Base-by-base conservation (phyloP, 2,329 filamentous ascomycete genomes). In the Fusarium brevicatenulatum region DNA sequence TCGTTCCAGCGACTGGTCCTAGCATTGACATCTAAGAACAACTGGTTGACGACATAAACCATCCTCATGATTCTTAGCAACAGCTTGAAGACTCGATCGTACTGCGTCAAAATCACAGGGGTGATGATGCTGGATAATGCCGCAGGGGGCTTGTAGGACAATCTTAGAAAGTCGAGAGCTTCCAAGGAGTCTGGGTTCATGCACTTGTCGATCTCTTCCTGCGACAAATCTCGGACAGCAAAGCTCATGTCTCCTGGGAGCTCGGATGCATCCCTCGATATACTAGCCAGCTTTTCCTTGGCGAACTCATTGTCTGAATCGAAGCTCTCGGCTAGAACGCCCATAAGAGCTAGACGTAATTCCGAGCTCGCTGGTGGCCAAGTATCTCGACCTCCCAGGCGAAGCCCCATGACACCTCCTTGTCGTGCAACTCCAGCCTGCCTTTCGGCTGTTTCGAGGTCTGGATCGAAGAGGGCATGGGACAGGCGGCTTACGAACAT, bases 311-410 rank as follows among this genome's bases (percentile, higher is more conserved):
- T 74, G 43, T 75, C 73, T 30, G 65, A 81, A 72, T 77, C 82
- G 74, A 94, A 94, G 71, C 90, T 93, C 72, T 98, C 95, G 4
- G 89, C 88, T 11, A 98, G 84, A 2, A 98, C 88, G 0, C 94
- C 95, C 88, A 95, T 97, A 23, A 99, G 86, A 1, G 94, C 94
- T 9, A 98, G 86, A 15, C 95, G 90, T n/a, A 99, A 84, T 80
- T 98, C 96, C 1, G 95, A 98, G 80, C 93, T 97, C 30, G 95
- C 95, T 9, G 96, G 96, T 32, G 96, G 96, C 96, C 96, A 98
- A 37, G 88, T 93, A 62, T 93, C 91, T 76, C 94, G 89, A 5
- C 89, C 90, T n/a, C 93, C 93, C 2, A 98, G 85, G 44, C 95
- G 92, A 44, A 98, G 86, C 2, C 96, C 95, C 86, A 97, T 95